Conservation (phyloP, 2,329 filamentous ascomycete genomes). For the Neopestalotiopsis sp. region DNA sequence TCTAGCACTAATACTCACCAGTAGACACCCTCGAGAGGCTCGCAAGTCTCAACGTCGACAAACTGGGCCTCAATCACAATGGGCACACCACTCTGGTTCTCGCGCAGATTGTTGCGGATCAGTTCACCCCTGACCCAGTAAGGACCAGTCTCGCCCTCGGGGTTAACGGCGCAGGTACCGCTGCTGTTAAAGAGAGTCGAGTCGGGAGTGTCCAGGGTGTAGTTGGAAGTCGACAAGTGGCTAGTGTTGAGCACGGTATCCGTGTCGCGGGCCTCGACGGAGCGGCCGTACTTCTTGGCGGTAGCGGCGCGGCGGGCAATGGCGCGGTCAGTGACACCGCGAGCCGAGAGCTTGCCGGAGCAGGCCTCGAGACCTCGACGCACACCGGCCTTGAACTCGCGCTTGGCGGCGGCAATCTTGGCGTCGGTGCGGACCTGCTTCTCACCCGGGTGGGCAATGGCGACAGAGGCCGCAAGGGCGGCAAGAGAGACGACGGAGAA, state of each 20-base stretch:
- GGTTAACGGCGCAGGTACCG: slow-evolving; percentile 53
- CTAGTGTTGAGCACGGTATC: slow-evolving; percentile 26
- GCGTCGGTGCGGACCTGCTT: background rate
- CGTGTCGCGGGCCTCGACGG: slow-evolving; percentile 35
- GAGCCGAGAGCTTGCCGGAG: background rate
- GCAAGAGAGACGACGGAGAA: background rate
- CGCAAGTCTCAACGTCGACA: slow-evolving; percentile 58
- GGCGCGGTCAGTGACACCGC: background rate
- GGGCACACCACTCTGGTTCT: slow-evolving; percentile 53
- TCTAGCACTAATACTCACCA: slow-evolving; percentile 28
- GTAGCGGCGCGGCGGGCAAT: slow-evolving; percentile 6
- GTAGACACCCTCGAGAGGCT: slow-evolving; percentile 52
- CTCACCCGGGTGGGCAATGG: slow-evolving; percentile 10
- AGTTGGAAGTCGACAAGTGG: slow-evolving; percentile 39
- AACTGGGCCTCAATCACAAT: slow-evolving; percentile 58
- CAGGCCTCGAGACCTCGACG: slow-evolving; percentile 12
- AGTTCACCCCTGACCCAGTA: slow-evolving; percentile 60
- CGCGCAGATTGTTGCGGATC: slow-evolving; percentile 53
- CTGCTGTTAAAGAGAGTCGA: slow-evolving; percentile 47
- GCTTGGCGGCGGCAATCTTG: background rate
- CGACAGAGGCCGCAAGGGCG: background rate
- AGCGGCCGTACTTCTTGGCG: background rate
- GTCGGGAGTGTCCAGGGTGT: slow-evolving; percentile 39
- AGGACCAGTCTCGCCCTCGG: slow-evolving; percentile 58
- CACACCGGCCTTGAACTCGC: background rate